phyloP scores from a whole-genome alignment of 2,329 filamentous ascomycete species.

The Purpureocillium takamizusanense region DNA sequence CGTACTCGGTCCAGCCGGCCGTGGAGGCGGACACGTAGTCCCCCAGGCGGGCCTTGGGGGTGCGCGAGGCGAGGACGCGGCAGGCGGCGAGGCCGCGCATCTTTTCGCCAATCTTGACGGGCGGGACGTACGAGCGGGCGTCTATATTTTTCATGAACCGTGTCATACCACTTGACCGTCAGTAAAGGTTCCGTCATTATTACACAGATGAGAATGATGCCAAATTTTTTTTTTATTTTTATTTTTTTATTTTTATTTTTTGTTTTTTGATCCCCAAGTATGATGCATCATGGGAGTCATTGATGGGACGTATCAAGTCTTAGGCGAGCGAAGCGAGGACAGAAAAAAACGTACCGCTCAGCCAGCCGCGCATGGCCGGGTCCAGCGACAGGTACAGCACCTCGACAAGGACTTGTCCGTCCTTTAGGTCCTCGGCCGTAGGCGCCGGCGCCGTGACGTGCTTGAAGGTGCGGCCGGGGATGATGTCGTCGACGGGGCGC shows the following conservation, averaged over 20 bases:
- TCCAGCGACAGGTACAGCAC: conserved; percentile 59
- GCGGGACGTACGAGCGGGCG: conserved; percentile 52
- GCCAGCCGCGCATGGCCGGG: conserved; percentile 68
- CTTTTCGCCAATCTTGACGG: conserved; percentile 56
- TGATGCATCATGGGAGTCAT: no score
- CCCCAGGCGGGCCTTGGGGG: conserved; percentile 43
- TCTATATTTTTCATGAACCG: conserved; percentile 18
- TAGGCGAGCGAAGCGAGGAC: no score
- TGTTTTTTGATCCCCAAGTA: no score
- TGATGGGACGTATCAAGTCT: no score
- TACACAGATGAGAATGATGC: neutral
- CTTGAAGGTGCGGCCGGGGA: conserved; percentile 57
- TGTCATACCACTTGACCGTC: no score
- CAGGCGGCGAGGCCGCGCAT: conserved; percentile 59
- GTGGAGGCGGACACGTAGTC: conserved; percentile 45
- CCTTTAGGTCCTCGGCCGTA: conserved; percentile 43
- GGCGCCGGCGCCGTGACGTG: conserved; percentile 41
- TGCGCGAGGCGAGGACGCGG: conserved; percentile 53
- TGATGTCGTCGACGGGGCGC: conserved; percentile 49
- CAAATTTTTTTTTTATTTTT: no score
- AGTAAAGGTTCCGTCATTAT: no score
- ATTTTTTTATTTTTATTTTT: no score
- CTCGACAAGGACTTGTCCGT: conserved; percentile 56
- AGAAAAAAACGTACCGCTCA: conserved; percentile 52
- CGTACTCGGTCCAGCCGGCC: conserved; percentile 59